Base-by-base conservation (phyloP, 768 basidiomycete genomes). In the Leccinum subgranulosum region DNA sequence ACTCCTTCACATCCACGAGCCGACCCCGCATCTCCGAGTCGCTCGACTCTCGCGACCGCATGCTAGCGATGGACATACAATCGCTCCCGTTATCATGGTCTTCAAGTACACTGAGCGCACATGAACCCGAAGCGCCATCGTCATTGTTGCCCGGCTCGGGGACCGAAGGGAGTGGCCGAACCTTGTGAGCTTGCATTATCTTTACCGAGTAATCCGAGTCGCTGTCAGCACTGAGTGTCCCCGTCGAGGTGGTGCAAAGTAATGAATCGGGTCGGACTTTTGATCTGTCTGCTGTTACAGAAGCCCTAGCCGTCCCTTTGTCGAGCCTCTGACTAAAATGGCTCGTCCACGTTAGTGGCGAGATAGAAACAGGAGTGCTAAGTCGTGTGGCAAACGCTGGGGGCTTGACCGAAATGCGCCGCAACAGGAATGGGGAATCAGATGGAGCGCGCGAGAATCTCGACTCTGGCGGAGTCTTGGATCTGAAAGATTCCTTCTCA, bases 11-110 rank as follows among this genome's bases (percentile, higher is more conserved):
- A 19, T 69, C 54, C 6, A 23, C 50, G 2, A 41, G 12, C n/a
- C 52, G 55, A 50, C 76, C 23, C 74, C 72, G 64, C 76, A 76
- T 53, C 76, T 69, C 34, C n/a, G n/a, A n/a, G n/a, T n/a, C n/a
- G n/a, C n/a, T 56, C 71, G 71, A 25, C 75, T 86, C 71, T 43
- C 71, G 64, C 33, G 70, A 74, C 71, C 65, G 70, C 17, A 73
- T 23, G 23, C 23, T 54, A 11, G 54, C 12, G 49, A 43, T 43
- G 27, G 61, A 70, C 49, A 36, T 49, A 14, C 62, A 69, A 19
- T 49, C 43, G 49, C 56, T 65, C 39, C n/a, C 51, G 15, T 6
- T 21, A 14, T 17, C 54, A 23, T 28, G 28, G 19, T 17, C 23
- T 34, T 19, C 31, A 12, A 31, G 53, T 27, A 27, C 29, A 48